Conservation (phyloP, 2,329 filamentous ascomycete genomes). For the Aspergillus versicolor region DNA sequence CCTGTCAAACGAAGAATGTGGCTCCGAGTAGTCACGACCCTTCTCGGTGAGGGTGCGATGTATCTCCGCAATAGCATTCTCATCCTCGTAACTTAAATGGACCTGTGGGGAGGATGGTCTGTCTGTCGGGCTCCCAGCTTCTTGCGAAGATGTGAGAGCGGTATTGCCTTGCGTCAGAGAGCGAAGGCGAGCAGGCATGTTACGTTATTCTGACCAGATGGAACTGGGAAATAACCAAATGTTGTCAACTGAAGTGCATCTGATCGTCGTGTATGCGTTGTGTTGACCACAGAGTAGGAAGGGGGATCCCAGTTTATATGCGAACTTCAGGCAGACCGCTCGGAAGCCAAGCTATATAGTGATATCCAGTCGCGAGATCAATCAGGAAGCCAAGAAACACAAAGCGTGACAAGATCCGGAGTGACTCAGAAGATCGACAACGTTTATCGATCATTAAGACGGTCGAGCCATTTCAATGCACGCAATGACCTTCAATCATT, state of each 20-base stretch:
- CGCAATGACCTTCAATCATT: conserved; percentile 2
- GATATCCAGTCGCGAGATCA: conserved; percentile 9
- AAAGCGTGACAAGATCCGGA: background rate
- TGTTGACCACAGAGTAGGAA: background rate
- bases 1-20: conserved; percentile 63
- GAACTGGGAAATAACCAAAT: background rate
- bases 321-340: background rate
- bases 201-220: conserved; percentile 1
- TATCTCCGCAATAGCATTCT: conserved; percentile 31
- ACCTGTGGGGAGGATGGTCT: conserved; percentile 24
- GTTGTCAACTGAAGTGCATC: background rate
- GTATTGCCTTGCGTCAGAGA: conserved; percentile 21
- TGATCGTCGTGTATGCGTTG: background rate
- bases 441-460: background rate
- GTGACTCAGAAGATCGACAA: background rate
- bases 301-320: background rate
- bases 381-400: conserved; percentile 23
- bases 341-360: background rate
- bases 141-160: conserved; percentile 21
- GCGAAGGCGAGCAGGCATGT: conserved; percentile 30
- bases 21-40: conserved; percentile 27
- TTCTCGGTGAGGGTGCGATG: conserved; percentile 30
- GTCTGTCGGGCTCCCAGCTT: conserved; percentile 12
- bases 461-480: background rate
- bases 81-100: conserved; percentile 29